These are phyloP conservation scores for Hymenoscyphus albidus DNA, from an alignment of 2,329 filamentous ascomycete genomes.

Conservation along the genomic window DNA sequence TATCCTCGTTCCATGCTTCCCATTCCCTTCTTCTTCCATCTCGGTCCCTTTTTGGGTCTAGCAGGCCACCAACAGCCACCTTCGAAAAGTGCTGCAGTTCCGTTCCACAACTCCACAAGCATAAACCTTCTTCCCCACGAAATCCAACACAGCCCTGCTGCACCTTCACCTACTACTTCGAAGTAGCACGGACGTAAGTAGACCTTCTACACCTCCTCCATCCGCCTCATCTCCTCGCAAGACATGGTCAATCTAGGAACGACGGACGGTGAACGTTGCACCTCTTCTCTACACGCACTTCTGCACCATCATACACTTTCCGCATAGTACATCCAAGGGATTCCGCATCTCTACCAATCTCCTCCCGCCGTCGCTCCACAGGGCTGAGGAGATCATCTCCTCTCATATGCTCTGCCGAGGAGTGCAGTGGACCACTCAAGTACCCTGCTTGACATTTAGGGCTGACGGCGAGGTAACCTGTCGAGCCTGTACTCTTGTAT, in stretches of 20 bases:
- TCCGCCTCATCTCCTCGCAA: too few species aligned
- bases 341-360: not conserved
- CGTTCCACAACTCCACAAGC: not conserved
- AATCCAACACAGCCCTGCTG: slow-evolving; percentile 8
- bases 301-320: not conserved
- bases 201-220: not conserved
- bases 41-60: slow-evolving; percentile 1
- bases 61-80: not conserved
- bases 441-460: slow-evolving; percentile 14
- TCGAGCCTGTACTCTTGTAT: not conserved
- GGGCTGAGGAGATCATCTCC: slow-evolving; percentile 8
- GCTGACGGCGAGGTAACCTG: slow-evolving; percentile 14
- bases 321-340: not conserved
- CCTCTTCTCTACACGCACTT: not conserved
- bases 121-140: slow-evolving; percentile 5
- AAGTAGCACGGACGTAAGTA: not conserved
- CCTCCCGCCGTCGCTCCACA: not conserved
- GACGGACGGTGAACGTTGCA: not conserved
- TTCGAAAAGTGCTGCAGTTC: not conserved
- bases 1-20: not conserved
- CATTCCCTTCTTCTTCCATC: not conserved
- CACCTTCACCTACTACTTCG: not conserved
- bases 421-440: not conserved
- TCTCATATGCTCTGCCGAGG: not conserved
- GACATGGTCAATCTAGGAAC: slow-evolving; percentile 3